Evolutionary conservation across 345 rosid genomes (phyloP).

Genomic region (Eutrema yunnanense): DNA sequence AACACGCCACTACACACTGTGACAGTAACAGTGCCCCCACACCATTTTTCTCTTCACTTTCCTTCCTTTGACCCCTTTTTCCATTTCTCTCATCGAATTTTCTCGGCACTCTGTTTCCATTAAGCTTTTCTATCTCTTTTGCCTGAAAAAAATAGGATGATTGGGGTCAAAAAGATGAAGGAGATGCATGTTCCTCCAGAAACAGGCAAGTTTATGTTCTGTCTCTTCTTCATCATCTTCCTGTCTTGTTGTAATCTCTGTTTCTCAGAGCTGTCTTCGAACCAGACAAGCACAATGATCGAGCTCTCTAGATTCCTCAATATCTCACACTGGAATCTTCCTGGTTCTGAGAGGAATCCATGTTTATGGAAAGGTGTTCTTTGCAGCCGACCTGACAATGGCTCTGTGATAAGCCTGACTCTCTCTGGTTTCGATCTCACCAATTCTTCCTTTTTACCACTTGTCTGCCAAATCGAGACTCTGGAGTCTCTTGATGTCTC

Average conservation of each 20-base stretch:
- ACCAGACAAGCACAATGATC: constrained; percentile 43
- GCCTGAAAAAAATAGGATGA: not conserved
- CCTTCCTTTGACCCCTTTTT: not conserved
- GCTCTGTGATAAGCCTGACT: constrained; percentile 31
- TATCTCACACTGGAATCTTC: constrained; percentile 35
- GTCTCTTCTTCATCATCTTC: constrained; percentile 1
- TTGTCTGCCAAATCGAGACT: constrained; percentile 49
- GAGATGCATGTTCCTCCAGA: constrained; percentile 12
- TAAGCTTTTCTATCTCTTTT: not conserved
- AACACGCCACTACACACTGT: not conserved
- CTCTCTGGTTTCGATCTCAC: constrained; percentile 38
- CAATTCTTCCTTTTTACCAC: constrained; percentile 36
- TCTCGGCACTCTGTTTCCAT: not conserved
- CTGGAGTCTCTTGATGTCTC: constrained; percentile 53
- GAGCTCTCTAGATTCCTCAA: constrained; percentile 27
- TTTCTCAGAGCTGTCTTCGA: constrained; percentile 30
- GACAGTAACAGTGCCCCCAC: not conserved
- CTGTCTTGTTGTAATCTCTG: constrained; percentile 18
- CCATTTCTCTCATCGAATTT: not conserved
- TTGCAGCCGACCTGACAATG: constrained; percentile 36
- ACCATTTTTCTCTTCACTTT: not conserved
- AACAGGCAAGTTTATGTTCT: constrained; percentile 12
- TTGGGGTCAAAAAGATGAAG: constrained; percentile 3
- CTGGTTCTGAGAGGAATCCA: constrained; percentile 32
- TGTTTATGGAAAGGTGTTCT: constrained; percentile 56